These are phyloP conservation scores for Phytopythium boreale DNA, from an alignment of 352 stramenopile genomes.

Conservation along the genomic window DNA sequence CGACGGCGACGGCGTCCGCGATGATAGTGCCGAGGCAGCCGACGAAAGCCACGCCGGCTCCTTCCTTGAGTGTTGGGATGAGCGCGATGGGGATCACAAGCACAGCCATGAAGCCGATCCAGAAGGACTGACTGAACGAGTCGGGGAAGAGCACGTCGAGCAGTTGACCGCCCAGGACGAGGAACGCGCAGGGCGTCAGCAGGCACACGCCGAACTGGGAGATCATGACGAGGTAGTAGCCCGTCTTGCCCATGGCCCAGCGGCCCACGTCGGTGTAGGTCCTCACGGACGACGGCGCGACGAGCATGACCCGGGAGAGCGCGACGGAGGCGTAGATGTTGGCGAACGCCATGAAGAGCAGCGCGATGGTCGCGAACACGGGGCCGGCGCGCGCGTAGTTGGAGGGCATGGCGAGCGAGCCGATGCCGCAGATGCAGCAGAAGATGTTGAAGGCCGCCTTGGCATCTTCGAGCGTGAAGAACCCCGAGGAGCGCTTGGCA, in stretches of 20 bases:
- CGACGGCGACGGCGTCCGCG: constrained; percentile 35
- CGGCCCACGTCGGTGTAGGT: constrained; percentile 51
- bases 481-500: constrained; percentile 6
- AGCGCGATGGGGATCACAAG: constrained; percentile 41
- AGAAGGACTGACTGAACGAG: constrained; percentile 30
- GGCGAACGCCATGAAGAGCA: constrained; percentile 50
- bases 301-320: constrained; percentile 36
- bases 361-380: constrained; percentile 23
- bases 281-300: constrained; percentile 36
- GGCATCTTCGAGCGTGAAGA: constrained; percentile 41
- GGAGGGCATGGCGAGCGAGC: constrained; percentile 48
- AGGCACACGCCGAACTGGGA: constrained; percentile 41
- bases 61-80: constrained; percentile 45
- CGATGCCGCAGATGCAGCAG: constrained; percentile 52
- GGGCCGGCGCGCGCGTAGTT: constrained; percentile 49
- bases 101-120: constrained; percentile 54
- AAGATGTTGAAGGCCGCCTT: constrained; percentile 43
- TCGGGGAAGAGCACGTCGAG: constrained; percentile 42
- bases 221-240: constrained; percentile 34
- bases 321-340: constrained; percentile 46
- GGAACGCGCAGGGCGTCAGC: constrained; percentile 40
- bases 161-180: constrained; percentile 41
- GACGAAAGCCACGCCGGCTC: constrained; percentile 31
- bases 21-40: constrained; percentile 45
- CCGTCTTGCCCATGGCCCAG: constrained; percentile 39